Base-by-base conservation (phyloP, 2,329 filamentous ascomycete species). In the Ceratocystiopsis brevicomis region DNA sequence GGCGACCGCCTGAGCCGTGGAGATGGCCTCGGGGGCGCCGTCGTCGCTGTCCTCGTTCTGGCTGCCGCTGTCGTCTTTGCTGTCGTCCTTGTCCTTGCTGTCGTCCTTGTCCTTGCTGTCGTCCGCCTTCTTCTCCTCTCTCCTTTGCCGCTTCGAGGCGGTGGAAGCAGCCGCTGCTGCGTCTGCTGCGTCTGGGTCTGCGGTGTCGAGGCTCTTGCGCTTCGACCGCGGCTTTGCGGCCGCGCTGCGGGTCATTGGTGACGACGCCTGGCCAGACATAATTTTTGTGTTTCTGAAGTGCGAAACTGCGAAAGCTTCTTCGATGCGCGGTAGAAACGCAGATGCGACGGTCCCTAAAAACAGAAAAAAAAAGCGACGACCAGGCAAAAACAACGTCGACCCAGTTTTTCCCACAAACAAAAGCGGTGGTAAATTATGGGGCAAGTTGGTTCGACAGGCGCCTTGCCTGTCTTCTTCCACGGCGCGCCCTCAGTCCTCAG, bases 11-110 rank as follows among this genome's bases (percentile, higher is more conserved):
- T 61, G 61, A 13, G 58, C 55, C 1, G 69, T 69, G 0, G 71
- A 74, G n/a, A 76, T 64, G 3, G 68, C 71, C 55, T 76, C 72
- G 10, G 71, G 71, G 0, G 70, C 70, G 40, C 68, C 70, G 42
- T 74, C 70, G 41, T 74, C 69, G 38, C 71, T 68, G 37, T 64
- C 65, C 12, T 64, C 62, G 1, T 60, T 38, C 38, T n/a, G 52
- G 46, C 8, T 48, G 46, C 33, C 48, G 38, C 9, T 30, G 43
- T 6, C 46, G 46, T 32, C 44, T 43, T 11, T 46, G 42, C 14
- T 41, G 36, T 38, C 52, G 44, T 34, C 47, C 40, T 9, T 39
- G 16, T 16, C 25, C 17, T 21, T 25, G 9, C 16, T 6, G 35
- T 16, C 15, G 12, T 41, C 39, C 14, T 41, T 43, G 18, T 38